phyloP scores from a whole-genome alignment of 73 alveolate species.

The Tetrahymena thermophila region DNA sequence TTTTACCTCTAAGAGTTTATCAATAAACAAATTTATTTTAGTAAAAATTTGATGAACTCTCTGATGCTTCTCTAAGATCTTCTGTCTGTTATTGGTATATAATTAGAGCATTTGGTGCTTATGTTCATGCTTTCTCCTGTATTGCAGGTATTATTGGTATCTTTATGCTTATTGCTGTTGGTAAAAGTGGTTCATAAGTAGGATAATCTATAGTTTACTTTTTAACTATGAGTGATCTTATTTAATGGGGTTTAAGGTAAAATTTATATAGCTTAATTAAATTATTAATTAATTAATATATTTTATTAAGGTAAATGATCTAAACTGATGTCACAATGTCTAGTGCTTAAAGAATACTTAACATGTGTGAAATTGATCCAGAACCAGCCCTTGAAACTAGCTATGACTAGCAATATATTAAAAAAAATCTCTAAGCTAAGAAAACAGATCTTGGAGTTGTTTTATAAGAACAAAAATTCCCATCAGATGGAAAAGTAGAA shows the following conservation, averaged over 20 bases:
- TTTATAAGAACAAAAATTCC: neutral
- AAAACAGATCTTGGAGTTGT: neutral
- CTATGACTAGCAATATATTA: neutral
- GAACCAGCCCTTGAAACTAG: neutral
- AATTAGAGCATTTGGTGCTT: neutral
- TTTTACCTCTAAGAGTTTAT: neutral
- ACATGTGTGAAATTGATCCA: neutral
- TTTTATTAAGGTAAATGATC: neutral
- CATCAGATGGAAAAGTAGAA: slow-evolving; percentile 19
- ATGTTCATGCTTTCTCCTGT: neutral
- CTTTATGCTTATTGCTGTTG: neutral
- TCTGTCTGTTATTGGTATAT: neutral
- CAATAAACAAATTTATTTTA: neutral
- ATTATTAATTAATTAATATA: neutral
- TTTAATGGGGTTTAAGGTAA: neutral
- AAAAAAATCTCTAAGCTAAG: neutral
- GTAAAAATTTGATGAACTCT: neutral
- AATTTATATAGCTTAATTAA: neutral
- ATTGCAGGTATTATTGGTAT: neutral
- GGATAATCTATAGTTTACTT: neutral
- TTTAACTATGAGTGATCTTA: neutral
- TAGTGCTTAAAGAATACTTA: neutral
- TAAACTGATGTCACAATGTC: neutral
- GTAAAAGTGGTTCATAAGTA: neutral
- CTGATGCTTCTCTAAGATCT: neutral